Base-by-base conservation (phyloP, 345 rosid species). In the Eucalyptus decipiens region DNA sequence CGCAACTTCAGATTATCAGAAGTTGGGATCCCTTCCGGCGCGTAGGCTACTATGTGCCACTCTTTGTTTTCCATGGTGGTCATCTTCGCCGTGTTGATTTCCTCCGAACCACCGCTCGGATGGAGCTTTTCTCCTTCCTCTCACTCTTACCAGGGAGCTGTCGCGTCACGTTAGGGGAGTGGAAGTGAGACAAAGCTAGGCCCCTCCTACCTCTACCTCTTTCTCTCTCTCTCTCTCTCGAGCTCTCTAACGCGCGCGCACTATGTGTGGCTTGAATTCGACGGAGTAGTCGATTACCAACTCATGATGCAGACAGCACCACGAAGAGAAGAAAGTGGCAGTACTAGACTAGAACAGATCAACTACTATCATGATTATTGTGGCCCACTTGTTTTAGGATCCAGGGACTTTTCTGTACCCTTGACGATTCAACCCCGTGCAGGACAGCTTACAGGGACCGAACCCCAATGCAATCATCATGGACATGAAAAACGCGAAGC, bases 1-100 rank as follows among this genome's bases (percentile, higher is more conserved):
- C 92, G 95, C 88, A 92, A 86, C 86, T 92, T 92, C 40, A 94
- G 89, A 89, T 93, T 94, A 32, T 91, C 90, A 34, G 94, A 90
- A 9, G 93, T 90, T 17, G 94, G 95, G 85, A 94, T 87, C 7
- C 92, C 95, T 12, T 92, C 45, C 5, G 90, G 69, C 23, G 94
- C 92, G 42, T 94, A 92, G 56, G 90, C 90, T 58, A 92, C 86
- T 65, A 94, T 5, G 92, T 92, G 92, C 92, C 93, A 93, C 76
- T 93, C 92, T 81, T 88, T 93, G 92, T 91, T 91, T 60, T 91
- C 92, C 19, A 91, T 80, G 83, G 43, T 7, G 83, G 34, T 17
- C 26, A 26, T 72, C 69, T 85, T 47, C 76, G 32, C 24, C 1
- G 37, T 42, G 21, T 11, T 28, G 7, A 43, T 23, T 60, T 52